Base-by-base conservation (phyloP, 495 filamentous ascomycete species). In the Podospora comata region DNA sequence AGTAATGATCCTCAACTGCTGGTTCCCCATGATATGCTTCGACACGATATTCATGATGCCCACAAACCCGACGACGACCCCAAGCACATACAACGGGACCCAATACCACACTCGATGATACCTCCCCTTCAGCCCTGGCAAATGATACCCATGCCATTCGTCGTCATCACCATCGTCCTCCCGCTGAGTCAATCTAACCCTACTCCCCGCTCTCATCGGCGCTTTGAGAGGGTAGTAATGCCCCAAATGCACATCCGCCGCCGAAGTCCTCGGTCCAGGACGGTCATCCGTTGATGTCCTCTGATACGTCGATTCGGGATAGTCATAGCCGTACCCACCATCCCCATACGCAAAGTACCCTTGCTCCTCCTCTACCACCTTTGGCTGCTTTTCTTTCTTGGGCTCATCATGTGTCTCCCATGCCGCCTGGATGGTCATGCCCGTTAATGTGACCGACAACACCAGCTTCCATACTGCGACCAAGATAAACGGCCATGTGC, bases 401-500 rank as follows among this genome's bases (percentile, higher is more conserved):
- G 39, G 39, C 39, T 48, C 39, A 48, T 48, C 39, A 48, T 13
- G 15, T 16, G 39, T 48, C 18, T 57, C 34, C 13, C 58, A 39
- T 5, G 70, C 65, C 2, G 69, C 65, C 28, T 72, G 65, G 18
- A 74, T 56, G n/a, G 65, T 65, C 67, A 75, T 72, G 56, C 64
- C 53, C 9, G 68, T 66, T 39, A 75, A 62, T 2, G 72, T 74
- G n/a, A 69, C 30, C 18, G 68, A 71, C 48, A 74, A 59, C 1
- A 74, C 63, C 59, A 77, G 30, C 60, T 77, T 79, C 77, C 77
- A 79, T 4, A 73, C 67, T 4, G 71, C 73, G 19, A 79, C 72
- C 1, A 72, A 60, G 62, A 78, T 72, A 54, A 79, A 79, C n/a
- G 70, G 65, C 77, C 77, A 79, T n/a, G 63, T 67, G 16, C 70